Base-by-base conservation (phyloP, 306 rosid genomes). In the Cucumis hystrix region DNA sequence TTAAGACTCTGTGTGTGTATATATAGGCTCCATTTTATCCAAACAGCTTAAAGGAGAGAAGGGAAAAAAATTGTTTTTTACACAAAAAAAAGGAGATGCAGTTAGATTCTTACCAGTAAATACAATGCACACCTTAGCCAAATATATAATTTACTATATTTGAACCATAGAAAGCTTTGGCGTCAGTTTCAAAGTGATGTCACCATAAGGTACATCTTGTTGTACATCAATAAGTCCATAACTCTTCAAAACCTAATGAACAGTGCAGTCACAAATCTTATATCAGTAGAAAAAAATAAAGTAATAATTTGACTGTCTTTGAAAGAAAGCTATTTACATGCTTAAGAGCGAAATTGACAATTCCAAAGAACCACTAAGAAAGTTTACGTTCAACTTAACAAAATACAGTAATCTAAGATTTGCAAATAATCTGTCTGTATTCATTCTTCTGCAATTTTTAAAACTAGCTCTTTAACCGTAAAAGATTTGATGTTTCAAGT, bases 141-240 rank as follows among this genome's bases (percentile, higher is more conserved):
- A 25, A 51, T 47, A 47, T 28, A 57, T 57, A 21, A 57, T 77
- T 56, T 67, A 67, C 89, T 83, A 94, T 65, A 85, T 70, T 81
- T 86, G 84, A 84, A 77, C 81, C 85, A 86, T 87, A 3, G 87
- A 88, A 76, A 88, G 83, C 25, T 80, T 61, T 63, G 83, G 74
- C 18, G 87, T 87, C 83, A 92, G 77, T 67, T 82, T 89, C 87
- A 95, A 84, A 79, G 20, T 80, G 75, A 92, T 51, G 85, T 95
- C 97, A 45, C 86, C 91, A 39, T 90, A 89, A 61, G 96, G 91
- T 60, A 55, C 83, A 77, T 92, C 93, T 88, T 90, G 97, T n/a
- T 84, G 75, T 56, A 90, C 89, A 72, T 90, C 89, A 82, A 90
- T 43, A 40, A 90, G 88, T 64, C 76, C 84, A 66, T 78, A 79